Percentiles rank a stretch among this genome's conserved stretches.
These are phyloP conservation scores for Sclerotiophoma versabilis DNA, from an alignment of 2,329 filamentous ascomycete species.

Conservation along the genomic window DNA sequence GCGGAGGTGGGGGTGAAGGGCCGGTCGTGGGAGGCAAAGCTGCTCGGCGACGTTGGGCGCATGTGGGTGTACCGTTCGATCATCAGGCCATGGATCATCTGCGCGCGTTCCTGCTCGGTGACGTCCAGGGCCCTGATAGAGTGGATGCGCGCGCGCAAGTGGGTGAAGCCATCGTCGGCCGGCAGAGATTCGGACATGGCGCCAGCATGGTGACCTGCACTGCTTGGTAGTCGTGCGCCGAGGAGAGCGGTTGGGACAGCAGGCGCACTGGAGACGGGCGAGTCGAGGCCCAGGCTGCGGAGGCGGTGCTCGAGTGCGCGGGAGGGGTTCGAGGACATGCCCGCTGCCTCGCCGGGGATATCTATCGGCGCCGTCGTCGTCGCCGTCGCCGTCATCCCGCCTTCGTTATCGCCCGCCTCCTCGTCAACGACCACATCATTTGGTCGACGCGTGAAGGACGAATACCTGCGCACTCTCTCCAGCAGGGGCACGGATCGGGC, in stretches of 20 bases:
- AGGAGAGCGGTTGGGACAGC: constrained; percentile 23
- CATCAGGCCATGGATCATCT: constrained; percentile 58
- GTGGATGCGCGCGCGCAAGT: constrained; percentile 56
- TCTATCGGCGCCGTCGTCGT: constrained; percentile 33
- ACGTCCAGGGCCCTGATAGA: constrained; percentile 54
- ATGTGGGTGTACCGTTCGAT: constrained; percentile 54
- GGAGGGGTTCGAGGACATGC: constrained; percentile 44
- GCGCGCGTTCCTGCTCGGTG: constrained; percentile 58
- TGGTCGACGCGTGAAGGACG: constrained; percentile 31
- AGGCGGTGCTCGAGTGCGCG: constrained; percentile 38
- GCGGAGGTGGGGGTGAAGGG: constrained; percentile 49
- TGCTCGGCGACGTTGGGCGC: constrained; percentile 48
- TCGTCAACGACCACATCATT: constrained; percentile 35
- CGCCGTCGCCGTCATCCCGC: constrained; percentile 14
- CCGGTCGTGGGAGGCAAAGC: constrained; percentile 48
- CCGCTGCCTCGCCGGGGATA: constrained; percentile 23
- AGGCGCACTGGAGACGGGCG: constrained; percentile 33
- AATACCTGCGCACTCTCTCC: constrained; percentile 30
- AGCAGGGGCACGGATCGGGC: constrained; percentile 19
- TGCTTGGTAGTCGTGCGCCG: constrained; percentile 10
- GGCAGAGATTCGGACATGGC: constrained; percentile 51
- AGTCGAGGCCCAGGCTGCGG: constrained; percentile 33
- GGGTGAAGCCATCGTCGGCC: constrained; percentile 59
- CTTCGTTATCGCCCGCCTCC: constrained; percentile 23
- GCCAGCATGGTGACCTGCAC: constrained; percentile 31